A percentile compares a stretch with the other conserved stretches of the same genome.
These are phyloP conservation scores for Aspergillus melleus DNA, from an alignment of 2,329 filamentous ascomycete genomes.

Conservation along the genomic window DNA sequence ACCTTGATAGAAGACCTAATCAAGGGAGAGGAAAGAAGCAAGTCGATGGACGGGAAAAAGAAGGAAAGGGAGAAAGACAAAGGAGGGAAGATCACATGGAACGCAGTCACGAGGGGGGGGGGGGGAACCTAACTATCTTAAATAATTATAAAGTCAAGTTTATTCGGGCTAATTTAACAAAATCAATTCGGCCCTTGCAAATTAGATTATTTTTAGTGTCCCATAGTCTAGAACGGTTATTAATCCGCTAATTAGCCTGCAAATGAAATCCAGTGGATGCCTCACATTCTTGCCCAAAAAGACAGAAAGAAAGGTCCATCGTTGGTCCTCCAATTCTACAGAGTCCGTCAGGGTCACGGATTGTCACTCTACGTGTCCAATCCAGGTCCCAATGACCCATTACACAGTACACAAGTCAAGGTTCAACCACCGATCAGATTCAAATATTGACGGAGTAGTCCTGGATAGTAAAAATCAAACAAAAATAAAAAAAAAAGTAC, in stretches of 20 bases:
- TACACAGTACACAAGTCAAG: no score
- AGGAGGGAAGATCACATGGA: constrained; percentile 9
- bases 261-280: background rate
- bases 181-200: background rate
- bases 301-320: no score
- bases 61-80: constrained; percentile 4
- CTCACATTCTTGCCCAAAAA: background rate
- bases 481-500: background rate
- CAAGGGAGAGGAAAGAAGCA: background rate
- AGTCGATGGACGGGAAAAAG: background rate
- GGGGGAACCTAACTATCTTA: background rate
- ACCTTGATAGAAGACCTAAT: background rate
- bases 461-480: background rate
- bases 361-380: no score
- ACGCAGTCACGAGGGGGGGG: background rate
- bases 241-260: background rate
- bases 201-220: background rate
- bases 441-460: no score
- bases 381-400: no score
- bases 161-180: no score
- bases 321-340: no score
- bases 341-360: no score
- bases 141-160: background rate
- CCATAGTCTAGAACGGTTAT: background rate
- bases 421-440: no score